Evolutionary conservation across 139 green algal genomes (phyloP), one percentile per base, ranked within the genome.

Genomic region (Zygnema cylindricum): DNA sequence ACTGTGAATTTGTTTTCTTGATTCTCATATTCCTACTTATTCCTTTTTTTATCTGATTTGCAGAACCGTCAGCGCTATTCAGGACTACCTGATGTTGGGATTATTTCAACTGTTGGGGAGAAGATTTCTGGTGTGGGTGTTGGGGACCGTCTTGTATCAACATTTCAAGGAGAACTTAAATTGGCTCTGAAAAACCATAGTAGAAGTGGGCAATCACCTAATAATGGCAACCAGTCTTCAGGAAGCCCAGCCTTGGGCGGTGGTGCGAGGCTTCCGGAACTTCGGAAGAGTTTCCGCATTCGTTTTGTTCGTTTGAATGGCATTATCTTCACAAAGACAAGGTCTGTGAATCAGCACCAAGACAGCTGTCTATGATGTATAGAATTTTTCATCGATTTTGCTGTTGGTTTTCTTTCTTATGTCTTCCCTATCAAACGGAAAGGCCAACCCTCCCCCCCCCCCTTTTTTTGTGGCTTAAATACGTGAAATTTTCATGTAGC

Each of bases 301-400:
- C 49, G 21, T 36, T 90, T 83, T 63, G 85, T 90, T 43, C 85
- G 81, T 7, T 22, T 89, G 32, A 76, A 90, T 38, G 85, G 85
- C 33, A 90, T 90, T 79, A 42, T 90, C 21, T 90, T 90, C 81
- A 89, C 81, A 33, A 90, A 89, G 35, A 87, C 49, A 16, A 79
- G 71, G 36, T 79, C 7, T 79, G 71, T 54, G 71, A 79, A 43
- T 79, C 36, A 16, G 21, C 36, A 41, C 2, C 3, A 79, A 41
- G 71, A 16, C 3, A 79, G n/a, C n/a, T n/a, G n/a, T n/a, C n/a
- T n/a, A n/a, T n/a, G n/a, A n/a, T n/a, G n/a, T n/a, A n/a, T n/a
- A n/a, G n/a, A n/a, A n/a, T n/a, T n/a, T n/a, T n/a, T n/a, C n/a
- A n/a, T n/a, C n/a, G n/a, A n/a, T n/a, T n/a, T n/a, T n/a, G n/a